Conservation (phyloP, 2,329 filamentous ascomycete genomes). For the Hymenoscyphus occultus region DNA sequence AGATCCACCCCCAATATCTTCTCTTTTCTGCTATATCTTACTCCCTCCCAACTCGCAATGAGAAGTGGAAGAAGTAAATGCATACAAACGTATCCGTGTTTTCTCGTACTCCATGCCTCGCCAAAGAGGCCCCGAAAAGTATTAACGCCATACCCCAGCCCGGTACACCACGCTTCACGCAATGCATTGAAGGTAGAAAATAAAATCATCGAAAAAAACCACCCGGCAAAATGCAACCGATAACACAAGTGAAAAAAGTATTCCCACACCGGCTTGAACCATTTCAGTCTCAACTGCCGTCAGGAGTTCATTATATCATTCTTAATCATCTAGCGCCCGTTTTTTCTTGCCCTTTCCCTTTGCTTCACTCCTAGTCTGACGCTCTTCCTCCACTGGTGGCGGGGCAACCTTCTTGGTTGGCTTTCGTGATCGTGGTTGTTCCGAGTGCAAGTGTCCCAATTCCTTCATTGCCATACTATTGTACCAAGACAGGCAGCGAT, state of each 20-base stretch:
- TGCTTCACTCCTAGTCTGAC: constrained; percentile 36
- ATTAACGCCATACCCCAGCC: constrained; percentile 2
- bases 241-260: not conserved
- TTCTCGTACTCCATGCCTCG: not conserved
- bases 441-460: constrained; percentile 57
- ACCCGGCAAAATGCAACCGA: not conserved
- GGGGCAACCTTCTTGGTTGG: constrained; percentile 31
- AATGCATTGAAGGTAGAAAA: constrained; percentile 3
- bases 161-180: constrained; percentile 4
- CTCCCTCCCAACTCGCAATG: not conserved
- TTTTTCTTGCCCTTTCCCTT: constrained; percentile 30
- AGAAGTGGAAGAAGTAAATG: not conserved
- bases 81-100: not conserved
- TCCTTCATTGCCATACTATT: constrained; percentile 60
- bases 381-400: constrained; percentile 39
- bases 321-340: constrained; percentile 23
- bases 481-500: constrained; percentile 63
- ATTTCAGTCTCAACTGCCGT: not conserved
- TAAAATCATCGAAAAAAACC: constrained; percentile 2
- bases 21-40: not conserved
- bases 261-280: not conserved
- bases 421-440: constrained; percentile 49
- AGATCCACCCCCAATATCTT: not conserved
- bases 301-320: constrained; percentile 23
- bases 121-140: not conserved